These are phyloP conservation scores for Tylopilus rubrobrunneus DNA, from an alignment of 768 basidiomycete species.

Conservation along the genomic window DNA sequence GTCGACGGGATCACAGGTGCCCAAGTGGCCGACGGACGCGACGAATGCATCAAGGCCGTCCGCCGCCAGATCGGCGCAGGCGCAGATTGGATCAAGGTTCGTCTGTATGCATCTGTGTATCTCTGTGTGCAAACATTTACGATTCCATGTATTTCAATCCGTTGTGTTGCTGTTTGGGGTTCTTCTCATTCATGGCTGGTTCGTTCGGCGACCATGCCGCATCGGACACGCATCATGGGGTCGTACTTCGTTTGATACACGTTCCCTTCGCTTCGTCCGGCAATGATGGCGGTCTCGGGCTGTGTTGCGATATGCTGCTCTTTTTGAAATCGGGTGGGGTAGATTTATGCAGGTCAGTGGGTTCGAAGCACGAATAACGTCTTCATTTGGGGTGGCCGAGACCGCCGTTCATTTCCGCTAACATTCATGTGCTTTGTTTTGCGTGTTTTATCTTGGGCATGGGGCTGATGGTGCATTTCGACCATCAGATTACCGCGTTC, in stretches of 20 bases:
- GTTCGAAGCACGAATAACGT: neutral
- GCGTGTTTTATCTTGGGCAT: neutral
- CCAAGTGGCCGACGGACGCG: conserved; percentile 54
- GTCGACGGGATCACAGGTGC: conserved; percentile 56
- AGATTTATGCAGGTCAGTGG: conserved; percentile 41
- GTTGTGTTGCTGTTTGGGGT: neutral
- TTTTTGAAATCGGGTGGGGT: neutral
- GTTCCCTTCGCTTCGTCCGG: conserved; percentile 1
- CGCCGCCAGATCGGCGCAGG: conserved; percentile 61
- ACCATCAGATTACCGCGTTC: neutral
- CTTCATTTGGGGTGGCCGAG: conserved; percentile 5
- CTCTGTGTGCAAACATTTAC: conserved; percentile 1
- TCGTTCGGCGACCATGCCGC: neutral
- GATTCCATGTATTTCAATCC: neutral
- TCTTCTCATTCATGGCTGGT: neutral
- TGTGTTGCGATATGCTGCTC: neutral
- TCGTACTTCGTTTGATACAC: conserved; percentile 14
- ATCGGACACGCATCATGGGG: conserved; percentile 1
- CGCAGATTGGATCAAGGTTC: neutral
- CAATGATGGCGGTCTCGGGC: neutral
- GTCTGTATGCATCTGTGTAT: conserved; percentile 15
- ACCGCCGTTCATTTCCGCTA: conserved; percentile 11
- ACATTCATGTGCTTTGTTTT: neutral
- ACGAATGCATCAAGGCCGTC: conserved; percentile 52
- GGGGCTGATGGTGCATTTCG: neutral